Conservation (phyloP, 2,329 filamentous ascomycete species). For the Trichoderma sp. region DNA sequence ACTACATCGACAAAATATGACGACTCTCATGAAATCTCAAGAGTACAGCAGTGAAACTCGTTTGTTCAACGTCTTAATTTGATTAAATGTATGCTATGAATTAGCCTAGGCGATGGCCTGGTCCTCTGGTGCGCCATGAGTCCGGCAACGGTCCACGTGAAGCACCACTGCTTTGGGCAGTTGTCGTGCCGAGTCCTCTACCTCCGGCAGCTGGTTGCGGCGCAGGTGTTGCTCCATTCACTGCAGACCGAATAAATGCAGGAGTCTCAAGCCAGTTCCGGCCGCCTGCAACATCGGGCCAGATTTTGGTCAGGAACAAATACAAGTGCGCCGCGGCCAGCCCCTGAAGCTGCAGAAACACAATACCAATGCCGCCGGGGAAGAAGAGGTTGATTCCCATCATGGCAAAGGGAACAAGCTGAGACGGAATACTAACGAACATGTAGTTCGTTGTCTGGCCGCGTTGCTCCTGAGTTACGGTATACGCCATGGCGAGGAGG, state of each 20-base stretch:
- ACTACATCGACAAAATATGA: background rate
- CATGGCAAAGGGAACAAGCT: conserved; percentile 80
- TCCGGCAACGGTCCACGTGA: conserved; percentile 60
- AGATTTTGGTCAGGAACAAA: conserved; percentile 86
- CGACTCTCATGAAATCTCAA: background rate
- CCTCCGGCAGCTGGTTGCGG: conserved; percentile 17
- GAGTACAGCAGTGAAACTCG: background rate
- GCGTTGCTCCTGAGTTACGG: conserved; percentile 82
- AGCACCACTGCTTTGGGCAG: conserved; percentile 48
- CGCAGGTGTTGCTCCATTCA: conserved; percentile 4
- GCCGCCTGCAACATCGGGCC: conserved; percentile 86
- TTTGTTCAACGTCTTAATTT: background rate
- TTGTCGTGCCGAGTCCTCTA: conserved; percentile 37
- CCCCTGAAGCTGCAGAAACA: conserved; percentile 72
- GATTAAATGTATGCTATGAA: background rate
- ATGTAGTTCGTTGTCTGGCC: conserved; percentile 77
- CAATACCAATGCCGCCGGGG: conserved; percentile 54
- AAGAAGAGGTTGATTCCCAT: conserved; percentile 74
- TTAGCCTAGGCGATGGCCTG: conserved; percentile 65
- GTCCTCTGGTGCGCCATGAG: conserved; percentile 66
- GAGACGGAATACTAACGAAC: conserved; percentile 80
- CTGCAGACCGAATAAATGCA: conserved; percentile 64
- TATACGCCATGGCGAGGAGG: conserved; percentile 80
- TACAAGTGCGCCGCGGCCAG: conserved; percentile 85
- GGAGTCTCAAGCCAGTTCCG: conserved; percentile 77